Conservation (phyloP, 202 grass and related monocot genomes). For the Eragrostis tef region DNA sequence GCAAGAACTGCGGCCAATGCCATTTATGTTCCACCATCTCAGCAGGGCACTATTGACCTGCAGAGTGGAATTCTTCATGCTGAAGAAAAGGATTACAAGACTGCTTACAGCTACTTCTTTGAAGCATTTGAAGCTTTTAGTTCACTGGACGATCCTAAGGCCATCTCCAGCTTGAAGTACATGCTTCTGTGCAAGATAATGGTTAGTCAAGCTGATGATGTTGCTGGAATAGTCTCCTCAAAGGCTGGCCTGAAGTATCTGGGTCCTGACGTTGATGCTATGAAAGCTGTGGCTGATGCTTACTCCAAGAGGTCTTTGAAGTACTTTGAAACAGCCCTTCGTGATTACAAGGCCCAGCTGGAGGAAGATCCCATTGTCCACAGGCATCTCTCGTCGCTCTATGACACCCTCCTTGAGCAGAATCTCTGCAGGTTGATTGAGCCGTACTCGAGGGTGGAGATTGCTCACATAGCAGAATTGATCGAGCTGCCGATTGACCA, state of each 20-base stretch:
- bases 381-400: conserved; percentile 85
- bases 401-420: conserved; percentile 89
- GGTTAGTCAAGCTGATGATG: conserved; percentile 93
- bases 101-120: conserved; percentile 93
- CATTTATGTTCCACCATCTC: conserved; percentile 85
- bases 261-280: conserved; percentile 89
- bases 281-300: conserved; percentile 89
- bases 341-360: conserved; percentile 68
- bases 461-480: conserved; percentile 73
- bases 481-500: conserved; percentile 76
- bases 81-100: conserved; percentile 95
- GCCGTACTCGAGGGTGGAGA: conserved; percentile 80
- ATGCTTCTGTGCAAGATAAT: conserved; percentile 98
- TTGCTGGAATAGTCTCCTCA: conserved; percentile 78
- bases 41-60: conserved; percentile 86
- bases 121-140: conserved; percentile 93
- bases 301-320: conserved; percentile 83
- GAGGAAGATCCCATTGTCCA: conserved; percentile 93
- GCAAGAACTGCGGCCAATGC: conserved; percentile 91
- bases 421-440: conserved; percentile 94
- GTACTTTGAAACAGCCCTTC: conserved; percentile 78
- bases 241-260: conserved; percentile 86
- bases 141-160: conserved; percentile 72
- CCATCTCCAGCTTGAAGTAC: conserved; percentile 88
- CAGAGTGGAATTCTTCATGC: conserved; percentile 92